Evolutionary conservation across 2,329 filamentous ascomycete species (phyloP).

Genomic region (Colletotrichum abscissum): DNA sequence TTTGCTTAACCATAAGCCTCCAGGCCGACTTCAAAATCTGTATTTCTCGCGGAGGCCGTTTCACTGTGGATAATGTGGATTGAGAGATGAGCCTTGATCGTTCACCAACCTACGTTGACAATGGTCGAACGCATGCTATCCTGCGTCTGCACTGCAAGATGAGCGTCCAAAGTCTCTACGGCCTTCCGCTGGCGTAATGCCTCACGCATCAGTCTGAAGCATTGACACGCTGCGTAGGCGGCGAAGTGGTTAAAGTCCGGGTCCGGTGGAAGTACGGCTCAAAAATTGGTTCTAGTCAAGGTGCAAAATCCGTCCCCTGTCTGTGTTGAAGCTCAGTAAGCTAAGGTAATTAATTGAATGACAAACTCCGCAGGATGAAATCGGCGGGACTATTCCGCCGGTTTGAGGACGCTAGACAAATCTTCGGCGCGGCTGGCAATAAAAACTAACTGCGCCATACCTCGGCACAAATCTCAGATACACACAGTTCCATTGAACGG

Average conservation of each 20-base stretch:
- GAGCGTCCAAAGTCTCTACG: too few species aligned
- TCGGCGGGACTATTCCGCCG: conserved; percentile 17
- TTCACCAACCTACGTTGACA: too few species aligned
- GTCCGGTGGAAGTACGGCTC: neutral
- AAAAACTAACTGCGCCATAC: neutral
- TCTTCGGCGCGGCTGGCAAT: neutral
- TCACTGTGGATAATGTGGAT: too few species aligned
- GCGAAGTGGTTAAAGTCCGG: neutral
- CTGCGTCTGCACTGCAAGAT: too few species aligned
- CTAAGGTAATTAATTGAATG: too few species aligned
- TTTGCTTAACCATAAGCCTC: too few species aligned
- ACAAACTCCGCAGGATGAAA: neutral
- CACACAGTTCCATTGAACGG: neutral
- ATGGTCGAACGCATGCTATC: too few species aligned
- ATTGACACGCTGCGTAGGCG: neutral
- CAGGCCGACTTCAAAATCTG: too few species aligned
- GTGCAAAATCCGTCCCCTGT: neutral
- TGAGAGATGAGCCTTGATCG: too few species aligned
- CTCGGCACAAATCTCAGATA: conserved; percentile 6
- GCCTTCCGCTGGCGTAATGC: neutral
- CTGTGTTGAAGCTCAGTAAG: neutral
- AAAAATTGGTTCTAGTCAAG: neutral
- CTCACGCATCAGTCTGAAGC: neutral
- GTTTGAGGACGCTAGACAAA: neutral
- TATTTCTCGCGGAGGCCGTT: too few species aligned